phyloP scores from a whole-genome alignment of 2,329 filamentous ascomycete genomes.

The Alternaria sp. region DNA sequence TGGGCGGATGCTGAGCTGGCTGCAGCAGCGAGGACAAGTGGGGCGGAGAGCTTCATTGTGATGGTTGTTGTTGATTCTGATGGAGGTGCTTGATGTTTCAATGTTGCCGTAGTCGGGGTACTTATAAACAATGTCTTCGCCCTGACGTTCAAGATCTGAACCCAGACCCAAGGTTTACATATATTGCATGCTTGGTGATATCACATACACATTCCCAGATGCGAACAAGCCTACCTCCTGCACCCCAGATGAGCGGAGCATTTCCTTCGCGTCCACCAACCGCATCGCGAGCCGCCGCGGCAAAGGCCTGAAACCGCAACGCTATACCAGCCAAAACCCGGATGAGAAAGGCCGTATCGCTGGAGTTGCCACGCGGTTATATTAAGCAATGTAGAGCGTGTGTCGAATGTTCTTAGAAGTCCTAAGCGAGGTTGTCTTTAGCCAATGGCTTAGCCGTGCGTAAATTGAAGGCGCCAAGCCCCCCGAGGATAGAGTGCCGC shows the following conservation, averaged over 20 bases:
- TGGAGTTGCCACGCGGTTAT: constrained; percentile 17
- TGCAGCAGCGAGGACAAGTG: constrained; percentile 32
- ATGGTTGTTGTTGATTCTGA: not conserved
- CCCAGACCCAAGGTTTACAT: constrained; percentile 3
- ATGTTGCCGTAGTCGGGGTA: not conserved
- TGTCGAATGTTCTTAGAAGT: constrained; percentile 22
- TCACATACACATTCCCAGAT: not conserved
- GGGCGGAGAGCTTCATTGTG: constrained; percentile 38
- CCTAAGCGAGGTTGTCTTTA: constrained; percentile 26
- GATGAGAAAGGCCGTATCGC: constrained; percentile 18
- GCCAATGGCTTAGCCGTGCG: constrained; percentile 24
- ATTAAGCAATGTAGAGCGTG: constrained; percentile 38
- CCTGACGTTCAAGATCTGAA: not conserved
- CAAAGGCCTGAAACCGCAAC: constrained; percentile 1
- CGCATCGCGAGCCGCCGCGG: not conserved
- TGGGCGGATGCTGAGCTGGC: constrained; percentile 53
- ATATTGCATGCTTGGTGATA: constrained; percentile 12
- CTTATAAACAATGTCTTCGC: constrained; percentile 11
- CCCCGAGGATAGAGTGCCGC: not conserved
- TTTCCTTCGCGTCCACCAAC: constrained; percentile 26
- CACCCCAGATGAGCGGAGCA: constrained; percentile 10
- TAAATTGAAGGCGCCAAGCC: constrained; percentile 16
- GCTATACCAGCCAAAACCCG: constrained; percentile 16
- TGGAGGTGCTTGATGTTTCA: not conserved
- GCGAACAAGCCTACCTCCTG: not conserved